Base-by-base conservation (phyloP, 1,284 basidiomycete species). In the Microbotryum saponariae region DNA sequence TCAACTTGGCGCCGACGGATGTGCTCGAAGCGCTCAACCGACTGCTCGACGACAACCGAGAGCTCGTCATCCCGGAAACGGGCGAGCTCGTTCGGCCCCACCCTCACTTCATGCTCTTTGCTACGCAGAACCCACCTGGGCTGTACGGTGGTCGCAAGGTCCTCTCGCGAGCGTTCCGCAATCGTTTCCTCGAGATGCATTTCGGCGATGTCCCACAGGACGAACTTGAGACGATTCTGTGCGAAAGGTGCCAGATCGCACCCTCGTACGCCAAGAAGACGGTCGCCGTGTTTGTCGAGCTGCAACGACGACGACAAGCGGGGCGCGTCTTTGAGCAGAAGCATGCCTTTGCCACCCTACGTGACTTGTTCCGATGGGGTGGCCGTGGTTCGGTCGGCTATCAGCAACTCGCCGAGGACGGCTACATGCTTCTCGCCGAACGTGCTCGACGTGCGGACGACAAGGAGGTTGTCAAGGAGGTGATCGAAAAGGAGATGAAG, bases 341-440 rank as follows among this genome's bases (percentile, higher is more conserved):
- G 76, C 87, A 94, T 52, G 89, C 91, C 1, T 98, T 97, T 73
- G 96, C 90, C 0, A 99, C 96, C 1, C 82, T 99, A 12, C 88
- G 96, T 64, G 96, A 99, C 75, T 79, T 99, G 14, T 99, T 99
- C 78, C 84, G 96, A 42, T 99, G 96, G 96, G 96, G 93, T 4
- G 86, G 86, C 18, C 81, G 96, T 62, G 77, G 74, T 63, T 89
- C 91, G 1, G 80, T 91, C 49, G 85, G 88, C 7, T 92, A 96
- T 73, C 87, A 97, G 73, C 87, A 96, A 73, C 80, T 99, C 51
- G 96, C 94, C 0, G 87, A 94, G 69, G 91, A 97, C 69, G 96
- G 96, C 0, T 98, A 93, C 77, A 97, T 98, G 93, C 82, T 99
- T 8, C 80, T 99, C 14, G 96, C 92, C 0, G 96, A 98, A 76